Percentiles rank a stretch among this genome's conserved stretches.
Evolutionary conservation across 192 early-diverging fungal genomes (phyloP).

Genomic region (Rhizophagus prolifer): DNA sequence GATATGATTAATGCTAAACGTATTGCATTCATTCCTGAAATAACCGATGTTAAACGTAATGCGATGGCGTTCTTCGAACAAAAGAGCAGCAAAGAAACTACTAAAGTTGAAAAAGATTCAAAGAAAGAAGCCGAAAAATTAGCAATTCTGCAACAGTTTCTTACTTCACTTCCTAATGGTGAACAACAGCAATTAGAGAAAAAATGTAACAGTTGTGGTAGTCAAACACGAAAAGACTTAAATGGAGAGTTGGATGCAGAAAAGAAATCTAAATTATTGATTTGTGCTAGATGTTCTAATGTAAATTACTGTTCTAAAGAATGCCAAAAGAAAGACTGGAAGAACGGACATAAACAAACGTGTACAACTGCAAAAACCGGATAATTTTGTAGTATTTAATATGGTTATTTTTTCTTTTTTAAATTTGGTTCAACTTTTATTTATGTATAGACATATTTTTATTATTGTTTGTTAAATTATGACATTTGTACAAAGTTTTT

Average conservation of each 20-base stretch:
- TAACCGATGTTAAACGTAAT: conserved; percentile 53
- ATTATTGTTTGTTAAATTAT: neutral
- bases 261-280: conserved; percentile 35
- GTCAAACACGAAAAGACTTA: conserved; percentile 31
- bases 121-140: conserved; percentile 19
- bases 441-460: neutral
- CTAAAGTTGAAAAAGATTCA: conserved; percentile 21
- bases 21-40: conserved; percentile 41
- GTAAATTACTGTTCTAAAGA: conserved; percentile 60
- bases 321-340: conserved; percentile 59
- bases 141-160: conserved; percentile 31
- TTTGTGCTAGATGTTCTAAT: conserved; percentile 53
- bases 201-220: conserved; percentile 37
- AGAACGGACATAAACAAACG: conserved; percentile 47
- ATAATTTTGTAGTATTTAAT: neutral
- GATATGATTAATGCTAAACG: conserved; percentile 34
- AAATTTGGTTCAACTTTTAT: neutral
- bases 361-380: conserved; percentile 29
- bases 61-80: conserved; percentile 43
- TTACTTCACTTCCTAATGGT: conserved; percentile 21
- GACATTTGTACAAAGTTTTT: neutral
- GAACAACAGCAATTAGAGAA: conserved; percentile 7
- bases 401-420: neutral
- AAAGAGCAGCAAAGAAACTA: neutral
- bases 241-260: conserved; percentile 31